A percentile compares a stretch with the other conserved stretches of the same genome.
phyloP scores from a whole-genome alignment of 495 filamentous ascomycete genomes.

The Xylaria palmicola region DNA sequence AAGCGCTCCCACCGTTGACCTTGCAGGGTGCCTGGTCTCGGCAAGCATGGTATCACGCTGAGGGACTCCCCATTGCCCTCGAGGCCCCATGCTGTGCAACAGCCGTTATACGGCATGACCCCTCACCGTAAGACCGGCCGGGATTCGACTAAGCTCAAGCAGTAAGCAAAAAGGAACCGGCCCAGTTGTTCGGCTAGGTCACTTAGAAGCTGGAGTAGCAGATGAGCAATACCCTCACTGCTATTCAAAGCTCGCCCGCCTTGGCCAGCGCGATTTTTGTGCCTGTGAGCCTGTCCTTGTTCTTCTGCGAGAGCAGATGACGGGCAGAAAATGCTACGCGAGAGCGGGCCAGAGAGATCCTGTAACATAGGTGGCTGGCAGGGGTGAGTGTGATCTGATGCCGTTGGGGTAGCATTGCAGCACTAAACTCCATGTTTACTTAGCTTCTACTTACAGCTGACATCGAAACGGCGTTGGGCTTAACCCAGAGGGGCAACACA shows the following conservation, averaged over 20 bases:
- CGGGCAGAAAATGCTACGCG: conserved; percentile 5
- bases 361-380: conserved; percentile 6
- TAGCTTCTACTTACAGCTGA: conserved; percentile 5
- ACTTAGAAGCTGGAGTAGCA: background rate
- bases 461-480: conserved; percentile 7
- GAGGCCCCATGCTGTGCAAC: conserved; percentile 14
- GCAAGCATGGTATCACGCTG: conserved; percentile 7
- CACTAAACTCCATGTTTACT: conserved; percentile 13
- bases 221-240: background rate
- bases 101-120: conserved; percentile 11
- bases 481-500: background rate
- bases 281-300: background rate
- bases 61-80: conserved; percentile 4
- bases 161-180: background rate
- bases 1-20: background rate
- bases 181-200: background rate
- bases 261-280: background rate
- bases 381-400: conserved; percentile 15
- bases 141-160: background rate
- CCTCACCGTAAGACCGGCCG: conserved; percentile 17
- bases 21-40: conserved; percentile 11
- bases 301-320: background rate
- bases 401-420: conserved; percentile 16
- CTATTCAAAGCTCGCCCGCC: background rate
- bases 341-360: conserved; percentile 7